These are phyloP conservation scores for Hippophae rhamnoides DNA, from an alignment of 306 rosid species.

Conservation along the genomic window DNA sequence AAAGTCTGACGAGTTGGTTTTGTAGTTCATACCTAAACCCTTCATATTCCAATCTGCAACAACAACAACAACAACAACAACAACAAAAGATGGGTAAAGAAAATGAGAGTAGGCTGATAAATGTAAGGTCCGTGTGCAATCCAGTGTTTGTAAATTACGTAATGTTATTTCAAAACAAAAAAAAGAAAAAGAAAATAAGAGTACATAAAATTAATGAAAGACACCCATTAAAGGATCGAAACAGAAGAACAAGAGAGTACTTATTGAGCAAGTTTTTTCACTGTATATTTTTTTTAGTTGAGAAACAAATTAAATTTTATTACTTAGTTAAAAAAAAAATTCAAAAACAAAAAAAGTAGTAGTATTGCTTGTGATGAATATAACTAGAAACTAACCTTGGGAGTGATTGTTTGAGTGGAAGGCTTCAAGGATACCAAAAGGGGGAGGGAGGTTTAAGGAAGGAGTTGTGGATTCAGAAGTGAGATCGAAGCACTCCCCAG, in stretches of 20 bases:
- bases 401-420: slow-evolving; percentile 35
- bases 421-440: slow-evolving; percentile 49
- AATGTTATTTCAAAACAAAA: no score
- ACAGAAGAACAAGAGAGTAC: no score
- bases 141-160: no score
- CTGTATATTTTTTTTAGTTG: no score
- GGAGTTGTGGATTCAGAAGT: slow-evolving; percentile 33
- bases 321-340: not conserved
- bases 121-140: no score
- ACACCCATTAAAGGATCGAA: no score
- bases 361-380: not conserved
- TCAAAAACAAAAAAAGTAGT: not conserved
- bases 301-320: no score
- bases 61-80: not conserved
- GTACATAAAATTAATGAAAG: no score
- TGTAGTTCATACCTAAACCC: slow-evolving; percentile 42
- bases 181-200: no score
- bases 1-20: slow-evolving; percentile 23
- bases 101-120: not conserved
- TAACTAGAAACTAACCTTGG: slow-evolving; percentile 24
- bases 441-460: slow-evolving; percentile 48
- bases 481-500: slow-evolving; percentile 51
- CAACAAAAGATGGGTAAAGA: not conserved
- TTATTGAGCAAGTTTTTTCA: no score
- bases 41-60: slow-evolving; percentile 61